phyloP scores from a whole-genome alignment of 2,329 filamentous ascomycete species.

The Alternaria sp. region DNA sequence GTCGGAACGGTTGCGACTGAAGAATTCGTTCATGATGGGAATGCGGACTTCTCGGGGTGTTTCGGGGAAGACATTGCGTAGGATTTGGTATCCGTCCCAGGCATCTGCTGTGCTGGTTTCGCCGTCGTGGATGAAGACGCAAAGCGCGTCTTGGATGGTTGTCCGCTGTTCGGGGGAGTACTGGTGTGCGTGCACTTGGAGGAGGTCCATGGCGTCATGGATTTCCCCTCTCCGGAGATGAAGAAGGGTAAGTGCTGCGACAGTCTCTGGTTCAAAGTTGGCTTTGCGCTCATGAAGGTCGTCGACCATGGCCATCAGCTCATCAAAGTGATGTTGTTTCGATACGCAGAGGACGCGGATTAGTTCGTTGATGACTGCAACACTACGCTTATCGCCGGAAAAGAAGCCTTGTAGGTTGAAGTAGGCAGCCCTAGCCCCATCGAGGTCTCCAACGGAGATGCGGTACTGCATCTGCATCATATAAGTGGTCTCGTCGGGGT shows the following conservation, averaged over 20 bases:
- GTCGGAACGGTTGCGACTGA: slow-evolving; percentile 77
- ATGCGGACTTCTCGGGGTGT: slow-evolving; percentile 72
- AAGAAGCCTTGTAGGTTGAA: slow-evolving; percentile 67
- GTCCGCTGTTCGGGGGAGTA: slow-evolving; percentile 75
- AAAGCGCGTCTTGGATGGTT: slow-evolving; percentile 70
- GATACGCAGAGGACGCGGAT: slow-evolving; percentile 72
- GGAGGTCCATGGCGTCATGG: slow-evolving; percentile 80
- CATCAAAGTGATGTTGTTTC: slow-evolving; percentile 70
- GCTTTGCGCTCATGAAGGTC: slow-evolving; percentile 74
- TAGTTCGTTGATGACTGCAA: slow-evolving; percentile 73
- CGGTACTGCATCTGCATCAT: slow-evolving; percentile 79
- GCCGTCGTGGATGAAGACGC: slow-evolving; percentile 71
- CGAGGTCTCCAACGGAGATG: slow-evolving; percentile 75
- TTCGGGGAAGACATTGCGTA: slow-evolving; percentile 66
- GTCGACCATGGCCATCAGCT: slow-evolving; percentile 75
- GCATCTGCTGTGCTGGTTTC: slow-evolving; percentile 70
- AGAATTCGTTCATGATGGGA: slow-evolving; percentile 82
- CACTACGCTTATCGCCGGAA: slow-evolving; percentile 65
- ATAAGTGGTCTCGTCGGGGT: slow-evolving; percentile 73
- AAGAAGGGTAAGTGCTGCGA: slow-evolving; percentile 74
- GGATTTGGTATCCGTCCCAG: slow-evolving; percentile 69
- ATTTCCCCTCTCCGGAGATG: slow-evolving; percentile 80
- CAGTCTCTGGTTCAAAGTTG: slow-evolving; percentile 75
- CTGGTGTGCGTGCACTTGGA: slow-evolving; percentile 76
- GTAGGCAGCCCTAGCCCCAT: slow-evolving; percentile 73